These are phyloP conservation scores for Leishmania lainsoni DNA, from an alignment of 208 protist genomes.

Conservation along the genomic window DNA sequence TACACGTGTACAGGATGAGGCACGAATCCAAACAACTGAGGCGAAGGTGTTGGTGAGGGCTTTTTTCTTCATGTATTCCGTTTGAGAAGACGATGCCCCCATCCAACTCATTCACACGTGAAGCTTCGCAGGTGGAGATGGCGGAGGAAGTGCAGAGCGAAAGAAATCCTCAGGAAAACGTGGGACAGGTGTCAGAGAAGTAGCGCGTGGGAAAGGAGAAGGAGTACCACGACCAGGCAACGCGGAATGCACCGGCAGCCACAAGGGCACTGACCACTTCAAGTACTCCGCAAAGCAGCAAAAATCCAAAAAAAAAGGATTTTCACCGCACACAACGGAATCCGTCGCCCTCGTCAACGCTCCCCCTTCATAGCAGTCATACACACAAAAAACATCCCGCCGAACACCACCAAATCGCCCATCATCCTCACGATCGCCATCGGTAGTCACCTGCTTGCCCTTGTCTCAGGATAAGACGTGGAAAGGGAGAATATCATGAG, in stretches of 20 bases:
- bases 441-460: background rate
- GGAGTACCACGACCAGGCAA: background rate
- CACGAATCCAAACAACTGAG: background rate
- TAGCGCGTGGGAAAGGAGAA: background rate
- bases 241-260: background rate
- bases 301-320: background rate
- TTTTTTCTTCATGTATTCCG: background rate
- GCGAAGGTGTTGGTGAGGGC: background rate
- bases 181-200: background rate
- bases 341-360: background rate
- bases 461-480: background rate
- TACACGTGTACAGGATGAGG: background rate
- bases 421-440: background rate
- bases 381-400: background rate
- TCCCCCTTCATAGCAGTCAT: background rate
- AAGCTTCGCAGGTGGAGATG: background rate
- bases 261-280: background rate
- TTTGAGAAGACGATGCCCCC: background rate
- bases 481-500: background rate
- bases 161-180: background rate
- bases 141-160: background rate
- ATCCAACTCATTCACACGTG: background rate
- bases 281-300: background rate
- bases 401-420: background rate
- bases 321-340: background rate